These are phyloP conservation scores for Coprinopsis marcescibilis DNA, from an alignment of 768 basidiomycete species.

Conservation along the genomic window DNA sequence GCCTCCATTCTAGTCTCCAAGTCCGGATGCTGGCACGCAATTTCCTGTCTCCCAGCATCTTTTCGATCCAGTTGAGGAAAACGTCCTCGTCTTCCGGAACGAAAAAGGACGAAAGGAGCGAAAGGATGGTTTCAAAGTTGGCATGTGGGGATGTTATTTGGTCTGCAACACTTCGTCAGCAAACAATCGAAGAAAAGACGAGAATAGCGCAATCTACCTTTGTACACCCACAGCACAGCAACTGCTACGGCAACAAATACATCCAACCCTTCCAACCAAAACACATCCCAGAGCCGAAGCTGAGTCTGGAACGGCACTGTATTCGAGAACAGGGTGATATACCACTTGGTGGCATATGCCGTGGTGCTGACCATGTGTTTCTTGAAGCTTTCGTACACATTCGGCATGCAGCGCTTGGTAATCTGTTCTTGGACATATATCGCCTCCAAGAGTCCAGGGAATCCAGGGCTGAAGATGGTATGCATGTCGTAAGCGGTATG, in stretches of 20 bases:
- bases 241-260: slow-evolving; percentile 80
- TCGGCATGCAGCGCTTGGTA: slow-evolving; percentile 83
- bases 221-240: slow-evolving; percentile 87
- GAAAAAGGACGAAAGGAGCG: slow-evolving; percentile 89
- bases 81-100: slow-evolving; percentile 86
- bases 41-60: slow-evolving; percentile 51
- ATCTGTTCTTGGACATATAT: slow-evolving; percentile 94
- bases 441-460: slow-evolving; percentile 92
- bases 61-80: slow-evolving; percentile 78
- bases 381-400: slow-evolving; percentile 80
- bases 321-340: slow-evolving; percentile 95
- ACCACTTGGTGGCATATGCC: slow-evolving; percentile 98
- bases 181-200: slow-evolving; percentile 1
- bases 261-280: slow-evolving; percentile 87
- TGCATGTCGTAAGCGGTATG: slow-evolving; percentile 90
- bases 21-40: slow-evolving; percentile 59
- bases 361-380: slow-evolving; percentile 89
- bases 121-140: slow-evolving; percentile 88
- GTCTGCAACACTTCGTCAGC: slow-evolving; percentile 39
- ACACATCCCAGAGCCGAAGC: slow-evolving; percentile 90
- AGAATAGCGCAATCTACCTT: slow-evolving; percentile 49
- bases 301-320: slow-evolving; percentile 95
- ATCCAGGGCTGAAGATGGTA: slow-evolving; percentile 85
- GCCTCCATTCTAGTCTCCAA: slow-evolving; percentile 84
- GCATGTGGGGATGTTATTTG: slow-evolving; percentile 76